A percentile compares a stretch with the other conserved stretches of the same genome.
phyloP scores from a whole-genome alignment of 2,329 filamentous ascomycete genomes.

The Colletotrichum agaves region DNA sequence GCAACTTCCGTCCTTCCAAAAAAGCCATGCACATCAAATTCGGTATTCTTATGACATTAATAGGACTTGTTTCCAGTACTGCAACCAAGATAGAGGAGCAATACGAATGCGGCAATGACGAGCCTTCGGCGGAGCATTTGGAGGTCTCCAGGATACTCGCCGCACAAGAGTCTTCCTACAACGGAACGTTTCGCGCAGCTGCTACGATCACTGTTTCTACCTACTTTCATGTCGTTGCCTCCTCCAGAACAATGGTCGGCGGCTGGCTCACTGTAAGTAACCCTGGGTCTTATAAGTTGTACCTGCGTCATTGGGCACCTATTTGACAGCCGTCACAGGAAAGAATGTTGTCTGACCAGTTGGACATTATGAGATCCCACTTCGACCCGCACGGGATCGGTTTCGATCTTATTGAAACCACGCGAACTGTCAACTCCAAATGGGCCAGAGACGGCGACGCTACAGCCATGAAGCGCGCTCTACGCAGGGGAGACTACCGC shows the following conservation, averaged over 20 bases:
- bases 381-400: slow-evolving; percentile 55
- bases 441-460: slow-evolving; percentile 57
- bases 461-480: slow-evolving; percentile 55
- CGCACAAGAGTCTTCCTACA: slow-evolving; percentile 33
- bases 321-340: slow-evolving; percentile 41
- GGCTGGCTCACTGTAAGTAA: slow-evolving; percentile 50
- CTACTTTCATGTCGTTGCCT: slow-evolving; percentile 52
- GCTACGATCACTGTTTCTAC: slow-evolving; percentile 49
- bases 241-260: slow-evolving; percentile 42
- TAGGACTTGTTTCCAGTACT: too few relatives aligned
- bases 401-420: slow-evolving; percentile 56
- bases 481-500: slow-evolving; percentile 57
- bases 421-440: slow-evolving; percentile 57
- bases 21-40: too few relatives aligned
- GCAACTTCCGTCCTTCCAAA: too few relatives aligned
- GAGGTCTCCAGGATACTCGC: slow-evolving; percentile 37
- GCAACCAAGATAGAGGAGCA: too few relatives aligned
- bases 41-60: too few relatives aligned
- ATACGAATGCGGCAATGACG: not conserved
- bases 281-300: not conserved
- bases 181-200: slow-evolving; percentile 38
- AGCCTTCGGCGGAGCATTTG: not conserved
- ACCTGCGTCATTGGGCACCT: not conserved
- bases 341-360: slow-evolving; percentile 51
- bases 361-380: slow-evolving; percentile 57